Evolutionary conservation across 495 filamentous ascomycete genomes (phyloP), one percentile per base, ranked within the genome.

Genomic region (Patellaria atrata): DNA sequence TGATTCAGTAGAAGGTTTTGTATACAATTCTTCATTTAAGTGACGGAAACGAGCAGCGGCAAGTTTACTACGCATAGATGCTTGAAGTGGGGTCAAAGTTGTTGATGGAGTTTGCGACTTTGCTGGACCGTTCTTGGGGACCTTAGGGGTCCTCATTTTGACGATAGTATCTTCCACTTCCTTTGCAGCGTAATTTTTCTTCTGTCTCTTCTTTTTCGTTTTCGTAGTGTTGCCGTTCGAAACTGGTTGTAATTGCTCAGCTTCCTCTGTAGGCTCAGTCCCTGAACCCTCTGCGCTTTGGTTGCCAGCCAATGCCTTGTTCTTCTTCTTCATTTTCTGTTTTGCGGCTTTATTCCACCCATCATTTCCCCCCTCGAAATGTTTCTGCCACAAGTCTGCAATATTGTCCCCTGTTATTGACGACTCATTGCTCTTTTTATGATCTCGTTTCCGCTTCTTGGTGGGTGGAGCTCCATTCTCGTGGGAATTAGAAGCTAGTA

Each of bases 21-120:
- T 94, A 58, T 96, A 94, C 16, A 96, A 79, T 3, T 79, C 84
- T 59, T 97, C 76, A 61, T 97, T 97, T 41, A 97, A 72, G 55
- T 94, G 82, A 45, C 89, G 84, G 71, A 97, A 97, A 39, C 89
- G 87, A 10, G 89, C 84, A 4, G 82, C 84, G 37, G 85, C 67
- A 35, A 97, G 74, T 59, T 96, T 96, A 41, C 81, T 72, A 37
- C 79, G 79, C 89, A 97, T 97, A 3, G 77, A 73, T 38, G 77
- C 73, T 63, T 97, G 89, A 32, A 97, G 69, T 20, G 89, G 85
- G 0, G 89, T 97, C 38, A 97, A 69, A 33, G 15, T 43, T 37
- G 19, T 51, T 35, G 4, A 45, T 31, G 22, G 41, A 2, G 15
- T 18, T 38, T 14, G 37, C 22, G 18, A 44, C 34, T 40, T 48